phyloP scores from a whole-genome alignment of 2,329 filamentous ascomycete species.

The Colletotrichum camelliae region DNA sequence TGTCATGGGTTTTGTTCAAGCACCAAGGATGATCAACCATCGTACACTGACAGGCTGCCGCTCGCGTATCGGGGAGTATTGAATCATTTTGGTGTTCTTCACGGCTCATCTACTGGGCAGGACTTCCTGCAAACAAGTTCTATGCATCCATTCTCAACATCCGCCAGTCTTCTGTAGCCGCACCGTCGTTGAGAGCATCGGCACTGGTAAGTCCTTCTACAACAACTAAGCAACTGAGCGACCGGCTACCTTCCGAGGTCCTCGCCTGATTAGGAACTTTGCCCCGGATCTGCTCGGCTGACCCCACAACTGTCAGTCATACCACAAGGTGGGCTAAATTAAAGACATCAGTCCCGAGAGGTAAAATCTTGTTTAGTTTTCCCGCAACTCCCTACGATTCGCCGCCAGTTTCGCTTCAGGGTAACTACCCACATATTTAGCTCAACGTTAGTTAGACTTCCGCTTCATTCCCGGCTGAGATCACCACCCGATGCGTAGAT shows the following conservation, averaged over 20 bases:
- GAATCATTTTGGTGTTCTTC: fast-evolving
- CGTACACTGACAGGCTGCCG: not conserved
- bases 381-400: not conserved
- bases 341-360: not conserved
- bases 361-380: not conserved
- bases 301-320: not conserved
- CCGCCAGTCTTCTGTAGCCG: not conserved
- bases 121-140: too few species aligned
- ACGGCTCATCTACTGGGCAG: not conserved
- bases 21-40: not conserved
- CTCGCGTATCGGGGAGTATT: not conserved
- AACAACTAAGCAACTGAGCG: not conserved
- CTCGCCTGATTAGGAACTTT: not conserved
- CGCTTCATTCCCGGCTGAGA: not conserved
- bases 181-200: not conserved
- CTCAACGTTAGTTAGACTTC: not conserved
- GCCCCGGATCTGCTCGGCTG: not conserved
- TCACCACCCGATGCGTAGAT: not conserved
- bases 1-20: not conserved
- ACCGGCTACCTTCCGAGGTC: not conserved
- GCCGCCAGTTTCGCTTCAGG: not conserved
- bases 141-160: not conserved
- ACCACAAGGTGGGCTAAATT: not conserved
- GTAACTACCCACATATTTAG: not conserved
- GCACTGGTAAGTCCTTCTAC: not conserved